These are phyloP conservation scores for Crucibulum laeve DNA, from an alignment of 768 basidiomycete species.

Conservation along the genomic window DNA sequence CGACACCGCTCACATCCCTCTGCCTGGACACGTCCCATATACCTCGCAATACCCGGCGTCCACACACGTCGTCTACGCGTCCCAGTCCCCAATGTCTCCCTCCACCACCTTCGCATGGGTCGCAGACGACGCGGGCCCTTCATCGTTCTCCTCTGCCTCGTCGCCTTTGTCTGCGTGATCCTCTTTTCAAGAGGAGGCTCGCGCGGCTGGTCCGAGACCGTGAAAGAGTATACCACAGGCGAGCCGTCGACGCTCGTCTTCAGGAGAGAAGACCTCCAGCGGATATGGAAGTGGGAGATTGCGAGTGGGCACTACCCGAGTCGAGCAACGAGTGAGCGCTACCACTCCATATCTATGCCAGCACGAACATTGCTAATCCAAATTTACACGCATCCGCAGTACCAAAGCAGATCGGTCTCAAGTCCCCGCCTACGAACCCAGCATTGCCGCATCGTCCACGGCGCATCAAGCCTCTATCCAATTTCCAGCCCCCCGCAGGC, in stretches of 20 bases:
- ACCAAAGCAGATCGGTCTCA: conserved; percentile 57
- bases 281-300: conserved; percentile 94
- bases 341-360: conserved; percentile 1
- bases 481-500: conserved; percentile 44
- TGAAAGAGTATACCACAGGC: conserved; percentile 23
- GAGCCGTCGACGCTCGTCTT: conserved; percentile 70
- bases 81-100: conserved; percentile 47
- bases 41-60: conserved; percentile 55
- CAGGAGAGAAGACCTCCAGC: conserved; percentile 64
- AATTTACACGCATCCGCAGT: conserved; percentile 32
- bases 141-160: conserved; percentile 46
- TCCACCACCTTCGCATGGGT: conserved; percentile 37
- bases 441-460: conserved; percentile 52
- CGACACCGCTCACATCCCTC: conserved; percentile 24
- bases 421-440: conserved; percentile 56
- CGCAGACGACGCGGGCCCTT: conserved; percentile 53
- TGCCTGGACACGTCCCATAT: conserved; percentile 51
- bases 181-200: conserved; percentile 36
- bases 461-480: conserved; percentile 35
- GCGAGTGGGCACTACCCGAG: conserved; percentile 88
- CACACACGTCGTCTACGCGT: conserved; percentile 55
- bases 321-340: conserved; percentile 53
- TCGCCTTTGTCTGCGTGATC: conserved; percentile 44
- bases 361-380: background rate
- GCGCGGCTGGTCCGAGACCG: conserved; percentile 38